phyloP scores from a whole-genome alignment of 2,329 filamentous ascomycete species.

The Orbilia blumenaviensis region DNA sequence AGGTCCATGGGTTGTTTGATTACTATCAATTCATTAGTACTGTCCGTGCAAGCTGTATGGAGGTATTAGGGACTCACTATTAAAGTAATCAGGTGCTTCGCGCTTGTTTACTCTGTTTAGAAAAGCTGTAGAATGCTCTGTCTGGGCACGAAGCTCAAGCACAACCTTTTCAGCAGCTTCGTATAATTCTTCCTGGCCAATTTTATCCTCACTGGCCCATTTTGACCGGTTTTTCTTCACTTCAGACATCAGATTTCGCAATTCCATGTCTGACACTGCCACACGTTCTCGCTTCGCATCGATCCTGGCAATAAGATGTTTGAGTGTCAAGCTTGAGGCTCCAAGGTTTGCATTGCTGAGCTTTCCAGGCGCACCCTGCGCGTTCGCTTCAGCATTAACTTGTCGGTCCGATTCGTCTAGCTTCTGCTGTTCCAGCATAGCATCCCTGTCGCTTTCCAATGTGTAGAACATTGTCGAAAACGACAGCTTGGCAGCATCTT shows the following conservation, averaged over 20 bases:
- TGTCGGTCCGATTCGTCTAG: slow-evolving; percentile 96
- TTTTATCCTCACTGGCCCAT: slow-evolving; percentile 97
- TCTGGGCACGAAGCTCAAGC: slow-evolving; percentile 95
- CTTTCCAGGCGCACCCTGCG: slow-evolving; percentile 69
- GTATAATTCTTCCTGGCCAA: slow-evolving; percentile 97
- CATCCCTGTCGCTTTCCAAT: slow-evolving; percentile 90
- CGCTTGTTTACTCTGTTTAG: slow-evolving; percentile 94
- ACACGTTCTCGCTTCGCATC: slow-evolving; percentile 92
- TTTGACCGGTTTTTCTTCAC: slow-evolving; percentile 98
- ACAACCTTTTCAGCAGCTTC: slow-evolving; percentile 96
- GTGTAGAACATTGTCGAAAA: slow-evolving; percentile 96
- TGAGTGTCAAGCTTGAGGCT: slow-evolving; percentile 92
- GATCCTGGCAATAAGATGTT: slow-evolving; percentile 95
- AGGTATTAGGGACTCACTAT: slow-evolving; percentile 69
- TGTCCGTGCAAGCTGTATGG: background rate
- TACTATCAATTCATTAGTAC: slow-evolving; percentile 64
- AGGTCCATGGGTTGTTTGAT: slow-evolving; percentile 99
- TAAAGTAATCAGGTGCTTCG: slow-evolving; percentile 95
- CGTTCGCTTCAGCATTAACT: slow-evolving; percentile 81
- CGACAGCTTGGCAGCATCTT: slow-evolving; percentile 86
- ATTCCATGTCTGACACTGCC: slow-evolving; percentile 87
- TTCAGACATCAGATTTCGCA: slow-evolving; percentile 93
- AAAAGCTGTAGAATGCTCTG: slow-evolving; percentile 96
- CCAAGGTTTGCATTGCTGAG: slow-evolving; percentile 93
- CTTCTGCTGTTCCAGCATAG: slow-evolving; percentile 97